Evolutionary conservation across 2,329 filamentous ascomycete genomes (phyloP), one percentile per base, ranked within the genome.

Genomic region (Nannizziopsis barbatae): DNA sequence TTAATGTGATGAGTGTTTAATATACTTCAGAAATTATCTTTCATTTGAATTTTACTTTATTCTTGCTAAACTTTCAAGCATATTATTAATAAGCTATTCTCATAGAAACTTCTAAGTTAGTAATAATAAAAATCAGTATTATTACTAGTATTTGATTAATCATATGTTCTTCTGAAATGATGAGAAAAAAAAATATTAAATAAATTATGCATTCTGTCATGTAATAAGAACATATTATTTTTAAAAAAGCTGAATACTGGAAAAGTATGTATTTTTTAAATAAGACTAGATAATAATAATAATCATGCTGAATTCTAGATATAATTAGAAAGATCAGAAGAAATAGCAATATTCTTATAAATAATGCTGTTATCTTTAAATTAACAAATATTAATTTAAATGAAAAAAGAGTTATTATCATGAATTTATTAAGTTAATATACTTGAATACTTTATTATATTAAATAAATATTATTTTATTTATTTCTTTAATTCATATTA

Each of bases 131-230:
- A 3, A 80, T 57, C 36, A 85, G 60, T 5, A 78, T 85, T 48
- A 78, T 78, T 32, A 84, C 59, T 38, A 95, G 64, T 0, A 89
- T 90, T 61, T 71, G 76, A 65, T 95, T 95, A 50, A 86, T 63
- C 48, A 76, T 54, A 30, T 71, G 66, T 9, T 80, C 83, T 6
- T 68, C 58, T 0, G 89, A 88, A 0, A 88, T 87, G 27, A 82
- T 80, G 35, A 84, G 64, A 41, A 92, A 67, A 2, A 86, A 77
- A 55, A 98, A 68, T 14, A 82, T 76, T 15, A 88, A 61, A 63
- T 98, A 96, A 50, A 95, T 79, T 36, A 84, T 62, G 61, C 86
- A 89, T 68, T 96, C 92, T 59, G 83, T 86, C 2, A 84, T 84
- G 65, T 96, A 98, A 66, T 98, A 92, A 14, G 92, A 88, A 57